Conservation (phyloP, 225 moss, liverwort and hornwort species). For the Ulota crispa region DNA sequence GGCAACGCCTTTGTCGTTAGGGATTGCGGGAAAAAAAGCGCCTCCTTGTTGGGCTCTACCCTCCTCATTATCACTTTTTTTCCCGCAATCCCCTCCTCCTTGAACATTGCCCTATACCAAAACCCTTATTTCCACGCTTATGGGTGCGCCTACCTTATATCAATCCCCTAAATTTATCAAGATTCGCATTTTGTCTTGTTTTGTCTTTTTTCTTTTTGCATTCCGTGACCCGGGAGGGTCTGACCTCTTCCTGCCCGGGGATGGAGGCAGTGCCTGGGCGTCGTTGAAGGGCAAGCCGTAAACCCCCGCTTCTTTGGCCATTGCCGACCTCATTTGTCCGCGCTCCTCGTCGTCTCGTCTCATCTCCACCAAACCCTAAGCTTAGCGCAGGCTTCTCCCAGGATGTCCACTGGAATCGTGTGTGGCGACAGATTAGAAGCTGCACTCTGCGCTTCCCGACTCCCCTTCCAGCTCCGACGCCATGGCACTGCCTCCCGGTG, state of each 20-base stretch:
- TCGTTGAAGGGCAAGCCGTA: not conserved
- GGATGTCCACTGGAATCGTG: constrained; percentile 28
- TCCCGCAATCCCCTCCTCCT: too few relatives aligned
- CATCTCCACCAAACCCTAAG: constrained; percentile 19
- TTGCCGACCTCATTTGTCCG: not conserved
- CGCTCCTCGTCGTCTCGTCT: not conserved
- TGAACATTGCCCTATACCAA: too few relatives aligned
- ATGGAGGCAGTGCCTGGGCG: not conserved
- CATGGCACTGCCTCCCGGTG: constrained; percentile 7
- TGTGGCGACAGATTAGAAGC: constrained; percentile 24
- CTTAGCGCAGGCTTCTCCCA: constrained; percentile 16
- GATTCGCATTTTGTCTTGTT: too few relatives aligned
- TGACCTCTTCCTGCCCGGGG: not conserved
- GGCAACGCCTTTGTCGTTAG: too few relatives aligned
- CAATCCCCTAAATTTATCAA: too few relatives aligned
- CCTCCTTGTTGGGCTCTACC: too few relatives aligned
- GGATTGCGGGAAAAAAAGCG: too few relatives aligned
- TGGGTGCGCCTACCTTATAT: too few relatives aligned
- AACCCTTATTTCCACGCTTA: too few relatives aligned
- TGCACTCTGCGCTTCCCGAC: constrained; percentile 6
- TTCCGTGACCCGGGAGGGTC: too few relatives aligned
- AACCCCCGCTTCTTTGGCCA: not conserved
- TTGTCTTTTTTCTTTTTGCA: too few relatives aligned
- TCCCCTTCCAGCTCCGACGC: constrained; percentile 4
- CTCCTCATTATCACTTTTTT: too few relatives aligned